Evolutionary conservation across 2,329 filamentous ascomycete genomes (phyloP), one percentile per base, ranked within the genome.

Genomic region (Metarhizium robertsii): DNA sequence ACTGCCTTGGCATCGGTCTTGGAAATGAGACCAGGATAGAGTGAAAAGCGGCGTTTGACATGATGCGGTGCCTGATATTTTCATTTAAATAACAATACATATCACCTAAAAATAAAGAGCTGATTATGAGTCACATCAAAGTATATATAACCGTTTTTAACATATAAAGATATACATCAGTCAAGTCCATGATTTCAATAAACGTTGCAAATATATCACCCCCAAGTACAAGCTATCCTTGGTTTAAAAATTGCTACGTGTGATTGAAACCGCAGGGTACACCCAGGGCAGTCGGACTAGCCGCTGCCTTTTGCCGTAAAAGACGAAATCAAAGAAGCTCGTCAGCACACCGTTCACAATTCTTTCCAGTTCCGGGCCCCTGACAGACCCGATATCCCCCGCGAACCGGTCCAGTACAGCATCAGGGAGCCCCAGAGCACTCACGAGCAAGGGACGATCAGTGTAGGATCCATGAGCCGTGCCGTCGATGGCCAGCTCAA

Each of bases 1-100:
- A 87, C 63, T 89, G 86, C 70, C 83, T 88, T 60, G 78, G 68
- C 14, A 59, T 71, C 8, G 62, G 52, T 3, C 50, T 60, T 25
- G 25, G 48, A 55, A 42, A 36, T 55, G 14, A 46, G 47, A 25
- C 25, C 25, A 25, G 25, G 25, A 25, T 3, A 25, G 4, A 25
- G 25, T 25, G 4, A 25, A 25, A 25, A 25, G 25, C 4, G 25
- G 4, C 25, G 25, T 25, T 25, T 25, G 25, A 4, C 25, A 25
- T 25, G 25, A 25, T 25, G 25, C 25, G 4, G 25, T 4, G 25
- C 25, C 25, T 25, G 25, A 25, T 25, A 25, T 25, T 25, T 25
- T 25, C 25, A 4, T 25, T 4, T 25, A 25, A 25, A 25, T 25
- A 25, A 4, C 25, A 25, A 25, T 25, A 25, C 25, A 25, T 25